Conservation (phyloP, 345 rosid genomes). For the Eucalyptus fibrosa region DNA sequence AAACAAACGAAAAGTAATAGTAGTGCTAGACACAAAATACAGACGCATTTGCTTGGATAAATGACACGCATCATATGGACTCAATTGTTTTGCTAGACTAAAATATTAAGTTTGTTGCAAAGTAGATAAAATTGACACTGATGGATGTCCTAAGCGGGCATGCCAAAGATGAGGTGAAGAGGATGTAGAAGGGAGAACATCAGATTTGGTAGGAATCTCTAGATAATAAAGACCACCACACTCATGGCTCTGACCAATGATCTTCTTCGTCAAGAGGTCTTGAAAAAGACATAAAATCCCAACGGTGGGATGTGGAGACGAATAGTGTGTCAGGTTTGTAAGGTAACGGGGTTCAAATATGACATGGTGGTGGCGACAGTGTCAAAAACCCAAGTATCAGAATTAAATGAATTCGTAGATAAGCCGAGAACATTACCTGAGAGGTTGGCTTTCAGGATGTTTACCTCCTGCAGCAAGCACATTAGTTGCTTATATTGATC, state of each 20-base stretch:
- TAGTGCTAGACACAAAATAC: background rate
- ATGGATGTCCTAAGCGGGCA: background rate
- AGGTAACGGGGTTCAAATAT: background rate
- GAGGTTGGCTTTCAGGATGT: background rate
- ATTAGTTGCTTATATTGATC: background rate
- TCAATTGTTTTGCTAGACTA: background rate
- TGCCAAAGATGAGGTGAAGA: background rate
- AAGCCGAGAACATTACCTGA: background rate
- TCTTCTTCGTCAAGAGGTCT: background rate
- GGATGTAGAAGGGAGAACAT: background rate
- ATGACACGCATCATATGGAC: background rate
- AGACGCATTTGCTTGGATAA: background rate
- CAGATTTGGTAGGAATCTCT: fast-evolving
- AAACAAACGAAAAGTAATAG: background rate
- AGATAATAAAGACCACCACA: background rate
- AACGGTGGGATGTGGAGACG: background rate
- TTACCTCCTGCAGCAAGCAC: background rate
- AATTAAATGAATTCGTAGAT: background rate
- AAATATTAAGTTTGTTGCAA: background rate
- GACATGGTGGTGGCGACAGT: background rate
- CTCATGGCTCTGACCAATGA: background rate
- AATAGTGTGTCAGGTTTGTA: background rate
- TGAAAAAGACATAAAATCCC: background rate
- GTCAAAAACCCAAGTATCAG: background rate
- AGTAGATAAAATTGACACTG: background rate